phyloP scores from a whole-genome alignment of 2,329 filamentous ascomycete genomes.

The Trichoderma gracile region DNA sequence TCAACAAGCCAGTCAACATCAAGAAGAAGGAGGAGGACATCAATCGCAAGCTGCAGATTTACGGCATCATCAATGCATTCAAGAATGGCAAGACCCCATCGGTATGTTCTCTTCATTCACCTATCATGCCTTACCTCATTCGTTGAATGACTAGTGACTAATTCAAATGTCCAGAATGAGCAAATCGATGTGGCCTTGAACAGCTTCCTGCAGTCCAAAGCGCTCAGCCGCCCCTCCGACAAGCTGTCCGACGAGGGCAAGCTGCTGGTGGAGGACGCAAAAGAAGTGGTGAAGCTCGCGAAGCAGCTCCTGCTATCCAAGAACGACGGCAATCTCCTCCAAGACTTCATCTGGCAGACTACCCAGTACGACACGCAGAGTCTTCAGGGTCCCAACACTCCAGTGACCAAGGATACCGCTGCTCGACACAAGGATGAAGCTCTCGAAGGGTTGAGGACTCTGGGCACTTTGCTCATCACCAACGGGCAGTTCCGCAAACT shows the following conservation, averaged over 20 bases:
- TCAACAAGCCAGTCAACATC: conserved; percentile 73
- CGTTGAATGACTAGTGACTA: background rate
- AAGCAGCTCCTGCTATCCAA: conserved; percentile 86
- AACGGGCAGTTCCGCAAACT: conserved; percentile 97
- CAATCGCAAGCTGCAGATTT: conserved; percentile 91
- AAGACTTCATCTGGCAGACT: conserved; percentile 97
- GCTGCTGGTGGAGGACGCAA: conserved; percentile 73
- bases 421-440: conserved; percentile 83
- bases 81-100: conserved; percentile 87
- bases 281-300: conserved; percentile 77
- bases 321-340: conserved; percentile 90
- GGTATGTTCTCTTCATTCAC: conserved; percentile 50
- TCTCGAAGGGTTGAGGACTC: conserved; percentile 79
- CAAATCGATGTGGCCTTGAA: conserved; percentile 95
- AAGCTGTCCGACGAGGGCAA: conserved; percentile 83
- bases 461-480: conserved; percentile 86
- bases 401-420: conserved; percentile 73
- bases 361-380: conserved; percentile 68
- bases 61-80: conserved; percentile 86
- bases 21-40: conserved; percentile 82
- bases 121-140: too few species aligned
- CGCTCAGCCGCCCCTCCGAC: conserved; percentile 67
- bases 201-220: conserved; percentile 73
- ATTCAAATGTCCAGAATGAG: conserved; percentile 64
- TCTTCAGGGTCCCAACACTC: conserved; percentile 62